Conservation (phyloP, 2,329 filamentous ascomycete genomes). For the Penicillium sp. region DNA sequence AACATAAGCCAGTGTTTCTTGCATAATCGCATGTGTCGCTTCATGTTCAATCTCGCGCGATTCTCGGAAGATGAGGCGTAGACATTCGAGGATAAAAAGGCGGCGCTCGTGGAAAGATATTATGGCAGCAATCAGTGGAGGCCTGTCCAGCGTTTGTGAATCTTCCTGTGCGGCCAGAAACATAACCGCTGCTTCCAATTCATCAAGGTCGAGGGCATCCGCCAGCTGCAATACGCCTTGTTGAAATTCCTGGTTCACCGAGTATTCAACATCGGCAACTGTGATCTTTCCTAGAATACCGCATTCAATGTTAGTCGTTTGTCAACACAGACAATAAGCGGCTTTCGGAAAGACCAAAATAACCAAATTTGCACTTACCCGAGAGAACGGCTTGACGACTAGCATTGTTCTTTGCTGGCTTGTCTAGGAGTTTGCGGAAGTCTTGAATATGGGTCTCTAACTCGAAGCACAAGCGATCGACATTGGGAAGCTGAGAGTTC, state of each 20-base stretch:
- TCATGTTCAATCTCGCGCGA: constrained; percentile 62
- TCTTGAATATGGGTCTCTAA: constrained; percentile 66
- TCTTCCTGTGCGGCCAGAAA: constrained; percentile 73
- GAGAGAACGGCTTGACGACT: constrained; percentile 70
- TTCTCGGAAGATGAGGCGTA: constrained; percentile 75
- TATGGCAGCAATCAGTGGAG: constrained; percentile 73
- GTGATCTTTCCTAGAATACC: constrained; percentile 66
- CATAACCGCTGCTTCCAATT: constrained; percentile 75
- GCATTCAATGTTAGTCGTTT: constrained; percentile 20
- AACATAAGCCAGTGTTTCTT: constrained; percentile 58
- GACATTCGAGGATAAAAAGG: constrained; percentile 76
- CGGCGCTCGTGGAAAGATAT: constrained; percentile 86
- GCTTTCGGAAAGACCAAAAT: not conserved
- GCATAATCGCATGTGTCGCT: constrained; percentile 54
- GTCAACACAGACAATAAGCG: not conserved
- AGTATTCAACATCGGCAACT: constrained; percentile 70
- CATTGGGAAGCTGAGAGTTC: constrained; percentile 66
- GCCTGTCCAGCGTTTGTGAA: constrained; percentile 65
- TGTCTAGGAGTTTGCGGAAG: constrained; percentile 71
- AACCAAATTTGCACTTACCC: constrained; percentile 49
- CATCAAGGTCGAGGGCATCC: constrained; percentile 86
- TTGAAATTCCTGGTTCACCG: constrained; percentile 83
- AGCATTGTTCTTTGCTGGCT: constrained; percentile 68
- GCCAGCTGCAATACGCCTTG: constrained; percentile 77
- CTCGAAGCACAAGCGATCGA: constrained; percentile 65